Evolutionary conservation across 106 monocot genomes (phyloP).

Genomic region (Dactylorhiza incarnata): DNA sequence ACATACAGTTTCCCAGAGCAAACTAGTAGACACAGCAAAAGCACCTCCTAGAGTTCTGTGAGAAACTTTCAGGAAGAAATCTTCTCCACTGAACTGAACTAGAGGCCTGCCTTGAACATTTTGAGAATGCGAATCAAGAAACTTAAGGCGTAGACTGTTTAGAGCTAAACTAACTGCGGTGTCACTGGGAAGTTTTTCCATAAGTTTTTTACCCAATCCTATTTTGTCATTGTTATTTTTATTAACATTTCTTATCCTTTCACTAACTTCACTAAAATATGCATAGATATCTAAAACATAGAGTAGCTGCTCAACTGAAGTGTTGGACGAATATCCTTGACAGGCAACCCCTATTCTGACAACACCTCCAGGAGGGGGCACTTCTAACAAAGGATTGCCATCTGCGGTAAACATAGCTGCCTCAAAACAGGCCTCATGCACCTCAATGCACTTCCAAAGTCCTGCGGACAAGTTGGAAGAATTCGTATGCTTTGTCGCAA

Average conservation of each 20-base stretch:
- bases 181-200: constrained; percentile 81
- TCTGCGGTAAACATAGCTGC: constrained; percentile 97
- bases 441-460: constrained; percentile 84
- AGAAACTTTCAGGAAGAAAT: constrained; percentile 75
- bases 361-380: constrained; percentile 93
- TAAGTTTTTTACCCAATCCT: constrained; percentile 33
- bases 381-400: constrained; percentile 60
- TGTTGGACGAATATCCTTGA: constrained; percentile 61
- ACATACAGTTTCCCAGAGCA: constrained; percentile 58
- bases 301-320: constrained; percentile 91
- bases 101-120: constrained; percentile 51
- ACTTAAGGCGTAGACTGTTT: constrained; percentile 51
- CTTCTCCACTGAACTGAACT: constrained; percentile 72
- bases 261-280: constrained; percentile 85
- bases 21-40: constrained; percentile 79
- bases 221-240: constrained; percentile 23
- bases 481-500: constrained; percentile 11
- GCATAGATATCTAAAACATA: constrained; percentile 84
- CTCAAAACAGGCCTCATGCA: constrained; percentile 70
- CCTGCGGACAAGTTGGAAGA: constrained; percentile 20
- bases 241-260: constrained; percentile 54
- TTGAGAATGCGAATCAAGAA: constrained; percentile 53
- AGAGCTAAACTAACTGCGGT: constrained; percentile 77
- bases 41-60: constrained; percentile 89
- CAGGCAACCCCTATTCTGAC: constrained; percentile 86